Evolutionary conservation across 2,329 filamentous ascomycete genomes (phyloP).

Genomic region (Penicillium aurantiogriseum): DNA sequence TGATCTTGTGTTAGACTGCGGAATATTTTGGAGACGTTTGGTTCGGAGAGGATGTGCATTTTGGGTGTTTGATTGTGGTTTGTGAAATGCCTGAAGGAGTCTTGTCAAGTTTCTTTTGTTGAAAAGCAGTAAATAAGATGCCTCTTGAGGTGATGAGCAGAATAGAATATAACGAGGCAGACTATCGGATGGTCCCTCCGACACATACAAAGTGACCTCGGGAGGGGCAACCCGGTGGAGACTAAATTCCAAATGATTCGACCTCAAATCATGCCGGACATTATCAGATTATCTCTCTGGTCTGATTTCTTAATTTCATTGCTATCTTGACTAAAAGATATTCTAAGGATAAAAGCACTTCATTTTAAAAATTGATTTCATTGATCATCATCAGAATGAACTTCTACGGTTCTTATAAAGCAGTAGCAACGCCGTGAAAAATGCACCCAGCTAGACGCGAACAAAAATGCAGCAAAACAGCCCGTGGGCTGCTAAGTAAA

Average conservation of each 20-base stretch:
- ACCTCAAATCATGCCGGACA: background rate
- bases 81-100: background rate
- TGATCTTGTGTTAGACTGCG: slow-evolving; percentile 31
- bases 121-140: background rate
- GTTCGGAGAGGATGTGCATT: slow-evolving; percentile 39
- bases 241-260: background rate
- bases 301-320: background rate
- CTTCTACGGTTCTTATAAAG: background rate
- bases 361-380: background rate
- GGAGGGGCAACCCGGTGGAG: slow-evolving; percentile 8
- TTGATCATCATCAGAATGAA: slow-evolving; percentile 20
- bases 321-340: background rate
- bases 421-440: slow-evolving; percentile 7
- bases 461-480: slow-evolving; percentile 16
- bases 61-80: slow-evolving; percentile 3
- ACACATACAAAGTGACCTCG: background rate
- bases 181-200: slow-evolving; percentile 6
- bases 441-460: slow-evolving; percentile 26
- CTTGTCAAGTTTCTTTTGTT: background rate
- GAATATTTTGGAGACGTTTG: slow-evolving; percentile 35
- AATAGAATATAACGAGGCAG: background rate
- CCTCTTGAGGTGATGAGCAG: background rate
- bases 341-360: background rate
- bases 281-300: background rate
- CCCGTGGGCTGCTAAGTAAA: slow-evolving; percentile 4